Base-by-base conservation (phyloP, 306 rosid genomes). In the Hippophae tibetana region DNA sequence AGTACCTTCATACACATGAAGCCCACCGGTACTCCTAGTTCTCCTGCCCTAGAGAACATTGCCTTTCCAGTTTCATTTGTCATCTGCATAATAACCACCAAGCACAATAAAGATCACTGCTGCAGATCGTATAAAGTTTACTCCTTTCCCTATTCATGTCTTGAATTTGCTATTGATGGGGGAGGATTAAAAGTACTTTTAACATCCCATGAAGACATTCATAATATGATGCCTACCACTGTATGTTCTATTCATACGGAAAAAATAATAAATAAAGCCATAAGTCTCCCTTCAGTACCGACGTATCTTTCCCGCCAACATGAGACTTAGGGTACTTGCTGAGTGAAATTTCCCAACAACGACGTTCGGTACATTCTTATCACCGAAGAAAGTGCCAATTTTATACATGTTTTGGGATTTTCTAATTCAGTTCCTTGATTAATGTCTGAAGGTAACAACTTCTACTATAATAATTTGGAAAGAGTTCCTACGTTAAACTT, bases 1-100 rank as follows among this genome's bases (percentile, higher is more conserved):
- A 42, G 41, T 61, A 90, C 95, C 94, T 86, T 84, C 95, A 81
- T 84, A 78, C 94, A 86, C 90, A 90, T 71, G 77, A 90, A 84
- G 62, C 94, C 84, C 63, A 86, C 95, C 23, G 90, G 84, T 52
- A 84, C 71, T 72, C 82, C 80, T 54, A 90, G 95, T 70, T 90
- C 93, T 69, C 95, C 95, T 4, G 97, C 95, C 57, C 61, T 84
- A 51, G 62, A 74, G 76, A 84, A 86, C 54, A 90, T 53, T 47
- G 86, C 79, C 62, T 76, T 90, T 58, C 97, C 97, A 41, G 82
- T 62, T 72, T 82, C 79, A 68, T 90, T 90, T 61, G 95, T 86
- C 97, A 90, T 86, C 97, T 90, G 79, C 73, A 68, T 6, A 61
- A 18, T 18, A 60, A 59, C 56, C 25, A 10, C 13, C 50, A 14